Conservation (phyloP, 805 yeast genomes). For the Vanderwaltozyma polyspora region DNA sequence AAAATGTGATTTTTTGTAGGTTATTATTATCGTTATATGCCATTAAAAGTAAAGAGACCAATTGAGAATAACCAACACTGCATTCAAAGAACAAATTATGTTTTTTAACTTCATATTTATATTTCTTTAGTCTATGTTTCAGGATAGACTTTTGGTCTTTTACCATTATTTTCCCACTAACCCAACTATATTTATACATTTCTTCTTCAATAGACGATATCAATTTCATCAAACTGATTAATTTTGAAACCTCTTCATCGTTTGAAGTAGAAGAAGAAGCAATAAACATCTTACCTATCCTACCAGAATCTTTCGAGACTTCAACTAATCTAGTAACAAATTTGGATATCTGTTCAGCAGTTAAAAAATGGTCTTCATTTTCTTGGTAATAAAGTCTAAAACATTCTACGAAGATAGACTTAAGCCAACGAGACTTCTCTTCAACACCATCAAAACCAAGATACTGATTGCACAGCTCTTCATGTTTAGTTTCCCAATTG, state of each 20-base stretch:
- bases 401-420: slow-evolving; percentile 9
- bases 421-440: slow-evolving; percentile 15
- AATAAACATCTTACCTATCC: slow-evolving; percentile 16
- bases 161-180: slow-evolving; percentile 20
- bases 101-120: slow-evolving; percentile 35
- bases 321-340: slow-evolving; percentile 5
- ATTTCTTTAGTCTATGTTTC: slow-evolving; percentile 18
- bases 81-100: slow-evolving; percentile 65
- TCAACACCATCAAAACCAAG: background rate
- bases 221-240: slow-evolving; percentile 11
- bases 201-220: slow-evolving; percentile 10
- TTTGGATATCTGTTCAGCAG: slow-evolving; percentile 3
- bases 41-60: slow-evolving; percentile 38
- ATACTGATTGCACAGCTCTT: background rate
- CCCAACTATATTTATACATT: slow-evolving; percentile 22
- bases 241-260: slow-evolving; percentile 9
- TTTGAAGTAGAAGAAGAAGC: slow-evolving; percentile 10
- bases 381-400: too few relatives aligned
- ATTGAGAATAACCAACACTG: slow-evolving; percentile 64
- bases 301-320: background rate
- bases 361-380: too few relatives aligned
- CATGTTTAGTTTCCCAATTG: slow-evolving; percentile 7
- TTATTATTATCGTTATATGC: slow-evolving; percentile 34
- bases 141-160: slow-evolving; percentile 15
- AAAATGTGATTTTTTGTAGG: slow-evolving; percentile 32